These are phyloP conservation scores for Glebionis coronaria DNA, from an alignment of 129 eudicot species.

Conservation along the genomic window DNA sequence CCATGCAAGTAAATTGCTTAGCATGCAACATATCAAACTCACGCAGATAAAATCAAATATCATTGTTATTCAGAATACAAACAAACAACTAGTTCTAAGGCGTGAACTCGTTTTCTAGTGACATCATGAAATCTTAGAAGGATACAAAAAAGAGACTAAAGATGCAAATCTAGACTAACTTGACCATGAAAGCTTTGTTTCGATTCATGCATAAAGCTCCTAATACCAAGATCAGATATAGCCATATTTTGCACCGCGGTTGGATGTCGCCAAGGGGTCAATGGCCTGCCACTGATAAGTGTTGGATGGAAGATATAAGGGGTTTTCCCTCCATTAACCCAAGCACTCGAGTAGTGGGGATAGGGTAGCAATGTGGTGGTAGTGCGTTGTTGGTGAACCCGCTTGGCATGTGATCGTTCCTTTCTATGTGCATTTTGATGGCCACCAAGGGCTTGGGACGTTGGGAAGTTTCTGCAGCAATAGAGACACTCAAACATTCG, in stretches of 20 bases:
- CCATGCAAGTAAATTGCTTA: no score
- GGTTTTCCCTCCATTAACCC: slow-evolving; percentile 3
- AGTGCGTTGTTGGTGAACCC: slow-evolving; percentile 17
- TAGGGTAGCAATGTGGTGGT: slow-evolving; percentile 16
- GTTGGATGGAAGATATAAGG: slow-evolving; percentile 6
- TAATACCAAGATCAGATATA: not conserved
- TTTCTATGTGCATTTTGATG: slow-evolving; percentile 56
- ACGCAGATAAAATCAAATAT: no score
- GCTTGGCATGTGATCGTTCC: slow-evolving; percentile 25
- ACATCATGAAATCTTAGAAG: not conserved
- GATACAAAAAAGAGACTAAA: slow-evolving; percentile 2
- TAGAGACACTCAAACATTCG: slow-evolving; percentile 79
- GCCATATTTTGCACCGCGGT: slow-evolving; percentile 15
- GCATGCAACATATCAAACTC: no score
- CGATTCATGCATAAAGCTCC: slow-evolving; percentile 11
- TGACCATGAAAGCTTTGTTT: slow-evolving; percentile 17
- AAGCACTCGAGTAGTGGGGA: slow-evolving; percentile 9
- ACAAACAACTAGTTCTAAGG: no score
- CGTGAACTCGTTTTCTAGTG: not conserved
- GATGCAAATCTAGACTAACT: slow-evolving; percentile 39
- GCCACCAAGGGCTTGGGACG: slow-evolving; percentile 95
- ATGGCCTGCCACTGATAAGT: slow-evolving; percentile 20
- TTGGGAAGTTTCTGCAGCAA: slow-evolving; percentile 71
- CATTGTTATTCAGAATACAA: no score
- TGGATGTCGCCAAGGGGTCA: not conserved